phyloP scores from a whole-genome alignment of 805 yeast species.

The Myxozyma sirexii region DNA sequence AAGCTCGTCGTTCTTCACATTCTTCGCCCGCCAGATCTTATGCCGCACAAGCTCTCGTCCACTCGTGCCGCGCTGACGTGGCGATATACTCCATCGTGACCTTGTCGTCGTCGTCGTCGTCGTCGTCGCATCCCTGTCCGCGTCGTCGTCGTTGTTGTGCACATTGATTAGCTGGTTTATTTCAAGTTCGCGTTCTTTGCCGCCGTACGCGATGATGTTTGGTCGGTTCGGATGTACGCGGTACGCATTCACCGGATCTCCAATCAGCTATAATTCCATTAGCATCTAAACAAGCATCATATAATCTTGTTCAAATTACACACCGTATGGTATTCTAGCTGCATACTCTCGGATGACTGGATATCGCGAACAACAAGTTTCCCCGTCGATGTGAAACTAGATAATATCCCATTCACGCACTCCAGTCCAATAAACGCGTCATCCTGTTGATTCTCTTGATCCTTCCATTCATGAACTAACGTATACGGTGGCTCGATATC shows the following conservation, averaged over 20 bases:
- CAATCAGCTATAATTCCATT: conserved; percentile 39
- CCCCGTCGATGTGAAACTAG: conserved; percentile 44
- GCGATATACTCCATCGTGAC: conserved; percentile 6
- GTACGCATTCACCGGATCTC: conserved; percentile 55
- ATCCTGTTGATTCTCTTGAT: conserved; percentile 12
- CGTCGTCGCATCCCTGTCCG: not conserved
- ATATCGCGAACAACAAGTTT: conserved; percentile 38
- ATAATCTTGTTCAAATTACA: not conserved
- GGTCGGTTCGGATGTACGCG: conserved; percentile 51
- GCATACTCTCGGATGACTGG: conserved; percentile 32
- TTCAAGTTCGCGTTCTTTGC: conserved; percentile 75
- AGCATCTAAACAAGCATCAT: not conserved
- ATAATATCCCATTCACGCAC: conserved; percentile 24
- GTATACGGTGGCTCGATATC: conserved; percentile 29
- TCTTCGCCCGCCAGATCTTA: conserved; percentile 68
- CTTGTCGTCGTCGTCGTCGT: not conserved
- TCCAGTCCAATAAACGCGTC: conserved; percentile 35
- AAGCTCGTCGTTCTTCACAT: conserved; percentile 76
- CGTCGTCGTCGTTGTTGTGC: not conserved
- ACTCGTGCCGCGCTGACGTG: conserved; percentile 13
- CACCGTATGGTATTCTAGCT: conserved; percentile 6
- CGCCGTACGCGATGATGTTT: conserved; percentile 77
- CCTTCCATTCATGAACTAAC: conserved; percentile 27
- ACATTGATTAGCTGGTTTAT: conserved; percentile 18
- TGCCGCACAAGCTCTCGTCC: conserved; percentile 3